Conservation (phyloP, 257 asterid genomes). For the Rehmannia glutinosa region DNA sequence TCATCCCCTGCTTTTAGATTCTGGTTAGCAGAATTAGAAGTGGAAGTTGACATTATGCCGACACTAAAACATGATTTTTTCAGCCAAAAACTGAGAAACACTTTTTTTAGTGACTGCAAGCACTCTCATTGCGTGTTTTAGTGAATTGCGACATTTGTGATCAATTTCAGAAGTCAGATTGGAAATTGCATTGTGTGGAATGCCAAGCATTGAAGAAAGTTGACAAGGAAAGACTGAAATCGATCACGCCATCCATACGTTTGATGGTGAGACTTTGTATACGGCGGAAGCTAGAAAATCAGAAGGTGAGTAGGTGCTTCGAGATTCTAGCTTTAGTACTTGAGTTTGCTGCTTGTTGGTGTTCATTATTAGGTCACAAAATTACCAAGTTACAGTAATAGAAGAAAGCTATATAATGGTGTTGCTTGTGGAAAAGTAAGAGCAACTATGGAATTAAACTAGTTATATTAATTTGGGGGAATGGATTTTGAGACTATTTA, state of each 20-base stretch:
- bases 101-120: too few species aligned
- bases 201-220: slow-evolving; percentile 54
- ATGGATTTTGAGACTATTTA: not conserved
- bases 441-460: not conserved
- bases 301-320: slow-evolving; percentile 45
- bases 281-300: slow-evolving; percentile 56
- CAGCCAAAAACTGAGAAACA: too few species aligned
- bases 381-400: not conserved
- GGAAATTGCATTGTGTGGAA: slow-evolving; percentile 81
- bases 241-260: slow-evolving; percentile 64
- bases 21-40: too few species aligned
- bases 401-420: not conserved
- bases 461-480: not conserved
- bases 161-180: slow-evolving; percentile 64
- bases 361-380: not conserved
- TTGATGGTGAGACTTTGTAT: slow-evolving; percentile 77
- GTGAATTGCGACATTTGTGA: slow-evolving; percentile 7
- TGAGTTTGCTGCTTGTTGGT: not conserved
- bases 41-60: too few species aligned
- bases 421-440: not conserved
- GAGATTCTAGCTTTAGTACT: not conserved
- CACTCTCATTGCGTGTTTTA: not conserved
- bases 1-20: too few species aligned
- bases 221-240: slow-evolving; percentile 57
- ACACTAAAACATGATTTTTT: too few species aligned